Evolutionary conservation across 106 monocot species (phyloP), one percentile per base, ranked within the genome.

Genomic region (Cymbidium sinense): DNA sequence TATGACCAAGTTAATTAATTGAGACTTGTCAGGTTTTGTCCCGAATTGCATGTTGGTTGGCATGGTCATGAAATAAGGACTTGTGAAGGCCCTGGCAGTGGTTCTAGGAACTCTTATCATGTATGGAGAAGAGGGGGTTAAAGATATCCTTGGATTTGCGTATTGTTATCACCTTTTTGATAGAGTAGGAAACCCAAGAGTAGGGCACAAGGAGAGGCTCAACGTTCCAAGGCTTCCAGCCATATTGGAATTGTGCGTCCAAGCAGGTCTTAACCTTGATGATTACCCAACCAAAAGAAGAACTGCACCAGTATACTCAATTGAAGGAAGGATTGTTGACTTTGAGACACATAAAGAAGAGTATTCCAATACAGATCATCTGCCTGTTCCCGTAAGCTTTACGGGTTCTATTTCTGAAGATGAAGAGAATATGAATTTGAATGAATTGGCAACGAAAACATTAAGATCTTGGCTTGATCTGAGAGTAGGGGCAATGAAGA

Each of bases 141-240:
- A 79, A 50, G 87, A 90, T 79, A 50, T 90, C 55, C 71, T 87
- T 33, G 84, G 86, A 33, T 86, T 90, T 55, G 88, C 90, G 55
- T 82, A 85, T 78, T 93, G 88, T 82, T 95, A 90, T 78, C 95
- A 90, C 77, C 82, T 95, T 10, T 83, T 84, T 77, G 92, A 93
- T 67, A 84, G 95, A 73, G 90, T 82, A 28, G 82, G 83, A 35
- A 86, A 84, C 33, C 90, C 95, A 15, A 81, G 94, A 61, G 86
- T 95, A 61, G 87, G 77, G 11, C 93, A 93, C 85, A 87, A 86
- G 51, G 95, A 90, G 54, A 87, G 88, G 47, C 83, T 81, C 50
- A 73, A 51, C 8, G 77, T 91, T 2, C 82, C 79, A 28, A 85
- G 90, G 69, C 85, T 93, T 44, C 88, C 90, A 19, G 88, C 93